Conservation (phyloP, 2,329 filamentous ascomycete species). For the Alternaria infectoria region DNA sequence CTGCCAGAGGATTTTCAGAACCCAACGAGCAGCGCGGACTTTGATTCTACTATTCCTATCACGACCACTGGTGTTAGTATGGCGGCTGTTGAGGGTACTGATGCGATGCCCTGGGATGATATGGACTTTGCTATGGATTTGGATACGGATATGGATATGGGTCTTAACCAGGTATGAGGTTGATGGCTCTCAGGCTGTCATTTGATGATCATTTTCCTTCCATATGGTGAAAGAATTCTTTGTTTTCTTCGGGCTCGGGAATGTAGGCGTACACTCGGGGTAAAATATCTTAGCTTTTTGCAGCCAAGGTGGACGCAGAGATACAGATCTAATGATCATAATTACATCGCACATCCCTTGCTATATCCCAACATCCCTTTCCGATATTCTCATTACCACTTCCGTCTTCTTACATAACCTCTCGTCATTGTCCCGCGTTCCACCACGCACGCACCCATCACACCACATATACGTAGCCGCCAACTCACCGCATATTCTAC, state of each 20-base stretch:
- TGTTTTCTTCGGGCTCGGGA: background rate
- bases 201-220: background rate
- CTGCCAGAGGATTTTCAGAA: constrained; percentile 32
- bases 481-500: background rate
- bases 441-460: background rate
- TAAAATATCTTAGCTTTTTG: background rate
- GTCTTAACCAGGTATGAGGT: constrained; percentile 10
- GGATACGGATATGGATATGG: constrained; percentile 33
- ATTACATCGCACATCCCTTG: background rate
- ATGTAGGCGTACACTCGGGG: background rate
- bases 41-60: constrained; percentile 21
- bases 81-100: constrained; percentile 4
- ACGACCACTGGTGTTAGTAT: constrained; percentile 15
- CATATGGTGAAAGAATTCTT: background rate
- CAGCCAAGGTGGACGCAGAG: background rate
- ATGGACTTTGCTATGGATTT: constrained; percentile 41
- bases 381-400: background rate
- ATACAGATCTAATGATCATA: background rate
- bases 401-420: background rate
- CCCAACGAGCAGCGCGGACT: constrained; percentile 27
- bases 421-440: background rate
- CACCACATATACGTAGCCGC: background rate
- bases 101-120: constrained; percentile 38
- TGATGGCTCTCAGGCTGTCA: background rate
- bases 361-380: background rate